Evolutionary conservation across 495 filamentous ascomycete species (phyloP), one percentile per base, ranked within the genome.

Genomic region (Venustampulla echinocandica): DNA sequence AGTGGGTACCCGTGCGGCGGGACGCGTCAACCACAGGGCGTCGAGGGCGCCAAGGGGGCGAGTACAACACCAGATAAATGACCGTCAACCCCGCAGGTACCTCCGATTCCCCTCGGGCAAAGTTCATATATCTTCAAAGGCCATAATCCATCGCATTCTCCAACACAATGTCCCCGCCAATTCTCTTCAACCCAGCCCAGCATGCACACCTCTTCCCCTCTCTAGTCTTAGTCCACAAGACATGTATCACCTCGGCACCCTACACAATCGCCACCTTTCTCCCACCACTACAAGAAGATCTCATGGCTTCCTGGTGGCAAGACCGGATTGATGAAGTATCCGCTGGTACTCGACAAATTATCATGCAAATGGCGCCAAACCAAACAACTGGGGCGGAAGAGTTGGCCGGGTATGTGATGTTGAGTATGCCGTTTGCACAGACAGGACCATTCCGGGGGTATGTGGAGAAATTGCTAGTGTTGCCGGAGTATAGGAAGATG

Each of bases 381-480:
- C 10, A 20, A 3, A 19, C 11, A 14, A 46, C 34, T 11, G 44
- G 28, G 5, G 34, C 44, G 18, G 30, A 48, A 17, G 50, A 50
- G 25, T 39, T 57, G 1, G 47, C 27, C 11, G 55, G 55, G 2
- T 21, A 38, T 3, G 55, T 51, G 9, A 51, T 46, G 47, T 24
- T 57, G 2, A 20, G 10, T 6, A 50, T 37, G 39, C 50, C 55
- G 10, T 22, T 32, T 10, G 11, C 36, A 19, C 21, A 54, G 21
- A 57, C 46, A 2, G 47, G 44, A 2, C 42, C 36, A 4, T 50
- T 47, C 20, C 24, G 33, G 20, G 55, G 27, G 0, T 21, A 11
- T n/a, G 51, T 57, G 18, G 55, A 57, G 47, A 57, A 57, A 23
- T 39, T 57, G 15, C 23, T 54, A 18, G 55, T 57, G n/a, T 18